These are phyloP conservation scores for Extremus antarcticus DNA, from an alignment of 495 filamentous ascomycete genomes.

Conservation along the genomic window DNA sequence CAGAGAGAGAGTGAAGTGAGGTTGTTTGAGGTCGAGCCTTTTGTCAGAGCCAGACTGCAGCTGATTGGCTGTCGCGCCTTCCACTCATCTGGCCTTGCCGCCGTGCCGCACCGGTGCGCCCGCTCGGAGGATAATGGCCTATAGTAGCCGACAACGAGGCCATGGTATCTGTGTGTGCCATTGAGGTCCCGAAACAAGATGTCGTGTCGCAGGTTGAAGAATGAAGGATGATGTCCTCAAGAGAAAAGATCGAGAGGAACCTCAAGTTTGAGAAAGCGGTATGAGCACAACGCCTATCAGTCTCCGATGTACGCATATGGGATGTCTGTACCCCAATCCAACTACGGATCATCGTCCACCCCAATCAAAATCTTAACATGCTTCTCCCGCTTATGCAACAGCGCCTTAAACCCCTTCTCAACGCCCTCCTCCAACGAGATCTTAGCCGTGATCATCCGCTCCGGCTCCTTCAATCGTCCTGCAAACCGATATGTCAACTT, in stretches of 20 bases:
- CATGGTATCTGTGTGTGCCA: not conserved
- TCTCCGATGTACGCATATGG: too few species aligned
- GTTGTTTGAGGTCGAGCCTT: not conserved
- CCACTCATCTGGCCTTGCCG: not conserved
- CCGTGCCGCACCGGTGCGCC: not conserved
- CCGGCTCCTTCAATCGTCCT: slow-evolving; percentile 1
- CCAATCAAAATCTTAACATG: slow-evolving; percentile 8
- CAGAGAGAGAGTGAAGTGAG: not conserved
- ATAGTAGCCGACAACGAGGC: not conserved
- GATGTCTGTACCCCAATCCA: too few species aligned
- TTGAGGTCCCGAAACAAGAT: too few species aligned
- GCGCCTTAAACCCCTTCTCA: slow-evolving; percentile 1
- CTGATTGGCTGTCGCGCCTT: not conserved
- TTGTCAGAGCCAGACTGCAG: not conserved
- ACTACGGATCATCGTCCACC: not conserved
- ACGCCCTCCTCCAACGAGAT: not conserved
- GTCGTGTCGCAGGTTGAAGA: too few species aligned
- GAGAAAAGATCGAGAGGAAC: too few species aligned
- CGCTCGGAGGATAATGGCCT: not conserved
- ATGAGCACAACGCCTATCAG: too few species aligned
- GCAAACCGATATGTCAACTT: not conserved
- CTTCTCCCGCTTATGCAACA: slow-evolving; percentile 3
- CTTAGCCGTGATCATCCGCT: slow-evolving; percentile 2
- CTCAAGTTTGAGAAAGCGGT: too few species aligned
- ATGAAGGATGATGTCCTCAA: too few species aligned